These are phyloP conservation scores for Leccinum variabile DNA, from an alignment of 1,284 basidiomycete species.

Conservation along the genomic window DNA sequence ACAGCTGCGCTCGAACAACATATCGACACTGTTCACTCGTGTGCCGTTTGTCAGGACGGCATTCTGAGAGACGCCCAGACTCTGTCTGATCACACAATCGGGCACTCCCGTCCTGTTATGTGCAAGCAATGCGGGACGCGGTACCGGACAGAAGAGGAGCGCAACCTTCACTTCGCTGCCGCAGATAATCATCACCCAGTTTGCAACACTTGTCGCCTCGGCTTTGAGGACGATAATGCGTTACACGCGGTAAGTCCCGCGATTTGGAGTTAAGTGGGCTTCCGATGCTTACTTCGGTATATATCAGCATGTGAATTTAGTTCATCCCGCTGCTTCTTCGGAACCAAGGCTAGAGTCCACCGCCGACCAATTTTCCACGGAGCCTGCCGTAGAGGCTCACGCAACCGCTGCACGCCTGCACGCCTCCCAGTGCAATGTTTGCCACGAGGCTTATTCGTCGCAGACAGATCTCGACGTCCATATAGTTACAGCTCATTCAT, in stretches of 20 bases:
- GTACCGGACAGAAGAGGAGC: slow-evolving; percentile 34
- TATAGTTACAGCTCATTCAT: slow-evolving; percentile 34
- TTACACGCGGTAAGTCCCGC: slow-evolving; percentile 22
- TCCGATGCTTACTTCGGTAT: slow-evolving; percentile 14
- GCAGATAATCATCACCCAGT: slow-evolving; percentile 28
- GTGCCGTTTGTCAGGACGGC: slow-evolving; percentile 28
- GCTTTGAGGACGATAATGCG: slow-evolving; percentile 32
- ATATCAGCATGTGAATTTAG: slow-evolving; percentile 20
- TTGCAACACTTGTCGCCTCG: slow-evolving; percentile 26
- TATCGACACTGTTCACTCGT: slow-evolving; percentile 29
- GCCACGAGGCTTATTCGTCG: slow-evolving; percentile 25
- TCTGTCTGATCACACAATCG: slow-evolving; percentile 30
- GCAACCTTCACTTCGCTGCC: slow-evolving; percentile 25
- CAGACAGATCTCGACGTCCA: slow-evolving; percentile 34
- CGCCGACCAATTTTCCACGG: slow-evolving; percentile 13
- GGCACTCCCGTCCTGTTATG: slow-evolving; percentile 28
- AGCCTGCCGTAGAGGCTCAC: slow-evolving; percentile 9
- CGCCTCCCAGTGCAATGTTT: slow-evolving; percentile 26
- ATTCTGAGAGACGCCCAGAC: slow-evolving; percentile 30
- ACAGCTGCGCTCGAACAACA: slow-evolving; percentile 28
- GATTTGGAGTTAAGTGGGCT: slow-evolving; percentile 10
- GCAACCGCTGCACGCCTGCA: not conserved
- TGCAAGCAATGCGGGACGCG: slow-evolving; percentile 31
- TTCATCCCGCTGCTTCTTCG: slow-evolving; percentile 19
- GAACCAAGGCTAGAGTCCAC: slow-evolving; percentile 13